phyloP scores from a whole-genome alignment of 805 yeast species.

The Pichia thaimueangensis region DNA sequence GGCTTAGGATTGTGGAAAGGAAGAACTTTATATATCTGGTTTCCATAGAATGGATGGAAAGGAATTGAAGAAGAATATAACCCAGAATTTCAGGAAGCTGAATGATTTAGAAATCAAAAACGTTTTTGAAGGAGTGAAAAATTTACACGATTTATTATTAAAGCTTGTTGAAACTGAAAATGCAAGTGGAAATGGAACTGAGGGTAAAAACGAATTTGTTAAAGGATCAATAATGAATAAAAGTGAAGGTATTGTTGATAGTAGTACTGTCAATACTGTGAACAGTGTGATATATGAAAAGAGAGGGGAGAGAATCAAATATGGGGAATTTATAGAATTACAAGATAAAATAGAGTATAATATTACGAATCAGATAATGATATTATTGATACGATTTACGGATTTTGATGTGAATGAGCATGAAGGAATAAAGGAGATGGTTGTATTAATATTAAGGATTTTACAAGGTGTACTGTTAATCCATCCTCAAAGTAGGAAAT shows the following conservation, averaged over 20 bases:
- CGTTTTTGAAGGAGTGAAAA: not conserved
- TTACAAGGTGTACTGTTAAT: constrained; percentile 3
- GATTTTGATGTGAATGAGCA: not conserved
- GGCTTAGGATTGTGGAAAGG: no score
- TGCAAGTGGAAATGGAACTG: not conserved
- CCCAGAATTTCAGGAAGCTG: not conserved
- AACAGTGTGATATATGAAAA: not conserved
- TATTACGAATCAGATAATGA: not conserved
- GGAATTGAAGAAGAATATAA: not conserved
- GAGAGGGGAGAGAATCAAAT: no score
- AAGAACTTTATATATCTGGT: no score
- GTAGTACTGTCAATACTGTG: not conserved
- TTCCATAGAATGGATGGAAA: not conserved
- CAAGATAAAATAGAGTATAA: not conserved
- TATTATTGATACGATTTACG: not conserved
- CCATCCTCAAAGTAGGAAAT: constrained; percentile 2
- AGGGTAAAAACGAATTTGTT: not conserved
- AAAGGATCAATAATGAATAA: not conserved
- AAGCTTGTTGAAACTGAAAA: not conserved
- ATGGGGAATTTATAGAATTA: not conserved
- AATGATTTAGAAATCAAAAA: not conserved
- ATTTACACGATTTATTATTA: not conserved
- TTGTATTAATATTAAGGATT: not conserved
- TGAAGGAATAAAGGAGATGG: not conserved
- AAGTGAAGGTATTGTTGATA: not conserved